Evolutionary conservation across 2,329 filamentous ascomycete genomes (phyloP), one percentile per base, ranked within the genome.

Genomic region (Phoma sp.): DNA sequence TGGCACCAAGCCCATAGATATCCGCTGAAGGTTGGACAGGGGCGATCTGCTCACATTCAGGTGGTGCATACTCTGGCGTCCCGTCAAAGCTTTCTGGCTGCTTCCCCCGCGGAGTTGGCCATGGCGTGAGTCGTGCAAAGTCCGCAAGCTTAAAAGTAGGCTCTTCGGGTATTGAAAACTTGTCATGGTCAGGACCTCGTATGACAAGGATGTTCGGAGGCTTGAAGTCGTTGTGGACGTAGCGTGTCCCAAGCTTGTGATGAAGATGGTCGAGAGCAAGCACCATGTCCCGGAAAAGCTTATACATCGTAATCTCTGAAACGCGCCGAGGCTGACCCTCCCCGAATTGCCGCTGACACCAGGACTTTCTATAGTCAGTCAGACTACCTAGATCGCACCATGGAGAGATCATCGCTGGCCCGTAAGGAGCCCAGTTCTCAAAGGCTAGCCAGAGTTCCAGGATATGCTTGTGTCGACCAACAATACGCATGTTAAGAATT

Each of bases 181-280:
- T 4, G 18, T 18, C 18, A 18, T 18, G 18, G 18, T 38, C 39
- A 8, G 22, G n/a, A 9, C 33, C 18, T 24, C 11, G 22, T 2
- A 25, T 22, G 7, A n/a, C 47, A 18, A 50, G 22, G 23, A 50
- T 39, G 9, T 50, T 50, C 36, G n/a, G 92, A 0, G 89, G 87
- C 77, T 98, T 98, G 64, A 98, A 80, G 69, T 98, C 95, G 29
- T 92, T 92, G 70, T 98, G 95, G 33, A 97, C 78, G 51, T 97
- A 60, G 6, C 52, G 37, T 1, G 23, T 27, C 11, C 41, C 33
- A 24, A 58, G 36, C 8, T 45, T 9, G 25, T 65, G 61, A 25
- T 71, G 68, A 2, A 73, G 14, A 36, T 55, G 58, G 23, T 67
- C 37, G 0, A 71, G 45, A 2, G 45, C 69, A 7, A 66, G 52